Conservation (phyloP, 805 yeast species). For the Wickerhamiella lipophila region DNA sequence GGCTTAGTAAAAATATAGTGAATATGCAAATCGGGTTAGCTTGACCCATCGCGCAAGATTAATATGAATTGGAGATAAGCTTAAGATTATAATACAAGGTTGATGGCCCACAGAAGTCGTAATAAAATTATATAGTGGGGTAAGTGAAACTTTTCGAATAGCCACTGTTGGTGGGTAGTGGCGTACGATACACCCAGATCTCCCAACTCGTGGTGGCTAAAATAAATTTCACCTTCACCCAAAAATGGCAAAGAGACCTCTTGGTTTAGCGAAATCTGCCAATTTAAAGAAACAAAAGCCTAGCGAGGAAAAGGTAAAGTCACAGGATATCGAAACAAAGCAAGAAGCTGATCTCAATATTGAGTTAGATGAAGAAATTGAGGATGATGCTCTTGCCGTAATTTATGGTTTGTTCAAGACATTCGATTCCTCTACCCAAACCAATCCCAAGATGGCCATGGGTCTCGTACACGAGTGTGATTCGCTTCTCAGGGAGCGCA, state of each 20-base stretch:
- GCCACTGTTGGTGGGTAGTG: not conserved
- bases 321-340: constrained; percentile 14
- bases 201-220: not conserved
- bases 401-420: constrained; percentile 60
- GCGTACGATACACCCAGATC: not conserved
- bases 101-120: too few species aligned
- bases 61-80: too few species aligned
- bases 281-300: constrained; percentile 31
- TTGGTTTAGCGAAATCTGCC: constrained; percentile 50
- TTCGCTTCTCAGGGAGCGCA: constrained; percentile 38
- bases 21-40: too few species aligned
- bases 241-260: constrained; percentile 45
- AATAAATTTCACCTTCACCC: not conserved
- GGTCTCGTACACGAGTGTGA: constrained; percentile 93
- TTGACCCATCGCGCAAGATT: too few species aligned
- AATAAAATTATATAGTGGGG: too few species aligned
- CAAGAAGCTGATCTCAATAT: constrained; percentile 39
- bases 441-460: constrained; percentile 32
- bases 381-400: constrained; percentile 70
- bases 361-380: constrained; percentile 49
- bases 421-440: constrained; percentile 42
- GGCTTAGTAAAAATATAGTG: too few species aligned
- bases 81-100: too few species aligned
- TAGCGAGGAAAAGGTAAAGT: constrained; percentile 9
- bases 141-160: too few species aligned